phyloP scores from a whole-genome alignment of 1,284 basidiomycete genomes.

The Salmacisia buchloeana region DNA sequence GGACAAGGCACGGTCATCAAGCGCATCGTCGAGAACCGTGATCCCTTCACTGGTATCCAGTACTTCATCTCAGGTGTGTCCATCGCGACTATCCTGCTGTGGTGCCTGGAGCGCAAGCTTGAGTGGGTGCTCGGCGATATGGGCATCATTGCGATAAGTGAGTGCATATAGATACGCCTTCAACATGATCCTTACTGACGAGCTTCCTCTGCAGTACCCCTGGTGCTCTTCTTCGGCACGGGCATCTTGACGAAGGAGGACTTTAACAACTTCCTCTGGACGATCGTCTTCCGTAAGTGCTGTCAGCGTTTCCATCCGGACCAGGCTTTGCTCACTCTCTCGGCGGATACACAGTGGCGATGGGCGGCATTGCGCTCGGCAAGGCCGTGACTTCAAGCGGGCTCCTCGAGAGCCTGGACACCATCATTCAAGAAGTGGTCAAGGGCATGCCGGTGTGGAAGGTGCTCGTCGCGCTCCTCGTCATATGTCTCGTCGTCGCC shows the following conservation, averaged over 20 bases:
- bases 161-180: neutral
- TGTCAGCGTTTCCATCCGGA: slow-evolving; percentile 60
- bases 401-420: slow-evolving; percentile 58
- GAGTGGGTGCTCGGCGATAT: slow-evolving; percentile 83
- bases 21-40: slow-evolving; percentile 31
- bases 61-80: slow-evolving; percentile 85
- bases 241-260: slow-evolving; percentile 82
- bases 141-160: slow-evolving; percentile 79
- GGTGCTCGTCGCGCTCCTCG: slow-evolving; percentile 76
- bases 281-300: slow-evolving; percentile 37
- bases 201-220: slow-evolving; percentile 60
- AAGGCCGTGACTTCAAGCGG: slow-evolving; percentile 89
- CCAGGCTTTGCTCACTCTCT: neutral
- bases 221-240: slow-evolving; percentile 90
- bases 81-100: slow-evolving; percentile 77
- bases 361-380: slow-evolving; percentile 95
- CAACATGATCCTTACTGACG: neutral
- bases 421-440: slow-evolving; percentile 65
- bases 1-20: slow-evolving; percentile 57
- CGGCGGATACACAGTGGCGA: slow-evolving; percentile 51
- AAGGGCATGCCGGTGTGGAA: slow-evolving; percentile 68
- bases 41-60: slow-evolving; percentile 70
- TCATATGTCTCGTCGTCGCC: slow-evolving; percentile 73
- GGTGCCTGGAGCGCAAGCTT: slow-evolving; percentile 82
- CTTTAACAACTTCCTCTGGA: slow-evolving; percentile 51